These are phyloP conservation scores for Oryza nivara DNA, from an alignment of 176 grass and related monocot genomes.

Conservation along the genomic window DNA sequence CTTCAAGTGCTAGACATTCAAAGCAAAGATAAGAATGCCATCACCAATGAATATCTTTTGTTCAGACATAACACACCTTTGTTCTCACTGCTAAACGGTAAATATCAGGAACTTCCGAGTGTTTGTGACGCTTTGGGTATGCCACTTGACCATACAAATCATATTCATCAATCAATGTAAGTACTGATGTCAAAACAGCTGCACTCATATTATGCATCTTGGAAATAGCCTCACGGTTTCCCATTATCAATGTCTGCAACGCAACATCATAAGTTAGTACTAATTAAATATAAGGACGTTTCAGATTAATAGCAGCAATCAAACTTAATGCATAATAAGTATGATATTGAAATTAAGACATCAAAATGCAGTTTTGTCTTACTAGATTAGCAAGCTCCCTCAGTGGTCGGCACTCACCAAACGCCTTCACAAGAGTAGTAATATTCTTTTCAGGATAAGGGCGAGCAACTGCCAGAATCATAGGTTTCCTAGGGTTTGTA, in stretches of 20 bases:
- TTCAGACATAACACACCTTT: slow-evolving; percentile 47
- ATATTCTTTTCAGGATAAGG: slow-evolving; percentile 86
- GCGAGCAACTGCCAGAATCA: slow-evolving; percentile 82
- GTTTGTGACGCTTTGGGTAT: slow-evolving; percentile 85
- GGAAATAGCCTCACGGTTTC: slow-evolving; percentile 77
- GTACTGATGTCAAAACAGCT: slow-evolving; percentile 68
- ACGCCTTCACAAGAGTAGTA: slow-evolving; percentile 80
- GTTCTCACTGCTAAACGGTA: slow-evolving; percentile 80
- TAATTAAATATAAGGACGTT: slow-evolving; percentile 1
- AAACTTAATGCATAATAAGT: not conserved
- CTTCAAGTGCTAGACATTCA: not conserved
- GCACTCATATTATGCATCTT: slow-evolving; percentile 84
- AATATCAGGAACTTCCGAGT: slow-evolving; percentile 81
- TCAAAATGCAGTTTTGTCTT: slow-evolving; percentile 38
- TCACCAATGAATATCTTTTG: slow-evolving; percentile 17
- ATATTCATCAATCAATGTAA: slow-evolving; percentile 84
- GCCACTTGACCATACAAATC: slow-evolving; percentile 88
- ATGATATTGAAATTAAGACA: slow-evolving; percentile 19
- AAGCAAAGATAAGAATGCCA: not conserved
- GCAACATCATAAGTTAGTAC: slow-evolving; percentile 27
- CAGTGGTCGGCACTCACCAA: slow-evolving; percentile 80
- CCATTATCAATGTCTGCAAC: slow-evolving; percentile 82
- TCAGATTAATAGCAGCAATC: slow-evolving; percentile 17
- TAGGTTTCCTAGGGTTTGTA: slow-evolving; percentile 88
- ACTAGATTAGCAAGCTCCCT: slow-evolving; percentile 86